Percentiles rank a stretch among this genome's conserved stretches.
These are phyloP conservation scores for Stevia rebaudiana DNA, from an alignment of 140 eudicot genomes.

Conservation along the genomic window DNA sequence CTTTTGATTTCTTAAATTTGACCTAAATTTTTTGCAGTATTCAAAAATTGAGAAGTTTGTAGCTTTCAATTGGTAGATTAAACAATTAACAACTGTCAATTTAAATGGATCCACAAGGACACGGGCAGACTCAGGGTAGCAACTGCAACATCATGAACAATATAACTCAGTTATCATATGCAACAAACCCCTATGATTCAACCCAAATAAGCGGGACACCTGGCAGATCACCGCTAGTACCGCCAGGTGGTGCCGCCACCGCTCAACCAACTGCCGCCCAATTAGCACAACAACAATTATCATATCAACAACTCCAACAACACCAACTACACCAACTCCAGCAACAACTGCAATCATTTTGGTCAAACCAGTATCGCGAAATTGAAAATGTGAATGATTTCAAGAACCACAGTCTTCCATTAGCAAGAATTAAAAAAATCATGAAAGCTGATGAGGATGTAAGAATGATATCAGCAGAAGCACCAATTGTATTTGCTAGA, in stretches of 20 bases:
- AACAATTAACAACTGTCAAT: too few relatives aligned
- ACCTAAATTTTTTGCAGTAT: not conserved
- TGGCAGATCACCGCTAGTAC: conserved; percentile 32
- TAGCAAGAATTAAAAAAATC: conserved; percentile 69
- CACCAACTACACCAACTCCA: conserved; percentile 56
- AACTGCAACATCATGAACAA: conserved; percentile 38
- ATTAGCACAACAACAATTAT: conserved; percentile 47
- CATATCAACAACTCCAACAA: conserved; percentile 49
- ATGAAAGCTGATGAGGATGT: conserved; percentile 80
- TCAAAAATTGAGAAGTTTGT: not conserved
- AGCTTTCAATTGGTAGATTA: too few relatives aligned
- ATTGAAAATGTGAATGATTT: conserved; percentile 59
- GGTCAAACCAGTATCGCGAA: conserved; percentile 55
- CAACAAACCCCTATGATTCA: conserved; percentile 43
- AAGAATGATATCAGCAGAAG: conserved; percentile 74
- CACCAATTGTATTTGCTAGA: conserved; percentile 64
- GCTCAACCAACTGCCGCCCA: conserved; percentile 39
- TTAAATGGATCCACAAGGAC: conserved; percentile 51
- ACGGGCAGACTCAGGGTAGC: conserved; percentile 37
- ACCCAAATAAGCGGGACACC: conserved; percentile 33
- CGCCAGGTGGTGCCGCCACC: conserved; percentile 38
- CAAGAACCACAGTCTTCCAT: conserved; percentile 69
- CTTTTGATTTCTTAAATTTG: conserved; percentile 1
- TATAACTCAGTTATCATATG: conserved; percentile 39
- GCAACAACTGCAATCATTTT: conserved; percentile 58